Conservation (phyloP, 352 stramenopile species). For the Pythium sp. region DNA sequence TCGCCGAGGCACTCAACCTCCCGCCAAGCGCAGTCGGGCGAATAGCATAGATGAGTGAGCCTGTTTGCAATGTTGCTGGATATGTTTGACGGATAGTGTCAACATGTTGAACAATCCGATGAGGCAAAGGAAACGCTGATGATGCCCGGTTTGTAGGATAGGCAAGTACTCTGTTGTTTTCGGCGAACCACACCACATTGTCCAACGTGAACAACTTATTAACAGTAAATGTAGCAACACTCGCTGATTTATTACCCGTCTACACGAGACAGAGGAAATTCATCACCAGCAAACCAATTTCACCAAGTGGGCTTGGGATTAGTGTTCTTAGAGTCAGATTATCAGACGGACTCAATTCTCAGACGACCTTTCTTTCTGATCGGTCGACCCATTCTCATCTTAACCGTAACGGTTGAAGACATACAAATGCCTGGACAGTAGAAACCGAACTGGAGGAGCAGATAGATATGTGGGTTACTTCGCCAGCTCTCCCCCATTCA, state of each 20-base stretch:
- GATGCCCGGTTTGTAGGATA: not conserved
- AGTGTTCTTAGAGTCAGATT: not conserved
- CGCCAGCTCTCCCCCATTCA: conserved; percentile 4
- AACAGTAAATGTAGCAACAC: too few species aligned
- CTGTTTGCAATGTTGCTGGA: not conserved
- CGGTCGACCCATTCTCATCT: not conserved
- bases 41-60: conserved; percentile 21
- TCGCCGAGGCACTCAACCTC: conserved; percentile 70
- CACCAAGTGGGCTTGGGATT: not conserved
- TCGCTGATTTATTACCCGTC: too few species aligned
- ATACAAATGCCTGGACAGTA: not conserved
- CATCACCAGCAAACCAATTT: not conserved
- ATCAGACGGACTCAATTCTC: not conserved
- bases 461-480: conserved; percentile 2
- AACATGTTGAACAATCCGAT: not conserved
- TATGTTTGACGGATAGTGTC: not conserved
- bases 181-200: not conserved
- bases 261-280: not conserved
- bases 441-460: not conserved
- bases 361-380: not conserved
- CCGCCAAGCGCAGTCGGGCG: conserved; percentile 25
- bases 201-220: not conserved
- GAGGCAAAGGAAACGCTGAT: not conserved
- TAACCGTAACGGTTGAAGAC: too few species aligned
- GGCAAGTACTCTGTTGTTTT: not conserved